Evolutionary conservation across 306 rosid species (phyloP), one percentile per base, ranked within the genome.

Genomic region (Hippophae gyantsensis): DNA sequence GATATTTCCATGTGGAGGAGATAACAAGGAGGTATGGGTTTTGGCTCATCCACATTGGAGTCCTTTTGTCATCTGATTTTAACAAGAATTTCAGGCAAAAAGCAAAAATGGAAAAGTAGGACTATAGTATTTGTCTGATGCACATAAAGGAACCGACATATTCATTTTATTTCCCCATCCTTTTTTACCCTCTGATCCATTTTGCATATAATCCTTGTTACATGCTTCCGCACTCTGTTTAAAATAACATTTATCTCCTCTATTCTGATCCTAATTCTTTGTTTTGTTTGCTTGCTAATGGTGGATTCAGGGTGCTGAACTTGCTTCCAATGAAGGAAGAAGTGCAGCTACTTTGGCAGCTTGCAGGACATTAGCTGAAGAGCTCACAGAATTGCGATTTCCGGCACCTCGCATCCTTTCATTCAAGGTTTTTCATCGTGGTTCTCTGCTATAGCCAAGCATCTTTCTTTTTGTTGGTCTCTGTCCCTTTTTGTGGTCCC

Each of bases 351-450:
- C 88, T 63, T 69, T 86, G 80, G 99, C 99, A 38, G 97, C 99
- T 51, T 93, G 99, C 79, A 80, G 97, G 75, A 93, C 99, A 62
- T 82, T 93, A 72, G 99, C 95, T 5, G 99, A 93, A 79, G 99
- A 93, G 74, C 79, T 88, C 52, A 92, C 86, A 3, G 97, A 92
- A 70, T 70, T 71, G 57, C 84, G 99, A 61, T 92, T 93, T 72
- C 99, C 97, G 43, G 99, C 99, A 62, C 99, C 99, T 45, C 89
- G 95, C 13, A 93, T 88, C 74, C 97, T 93, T 60, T 81, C 99
- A 13, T 93, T 93, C 65, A 93, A 86, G 97, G 99, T 90, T 59
- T 42, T 60, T 62, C 59, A 38, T 32, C 38, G 38, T 32, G 38
- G 56, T 48, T 42, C 27, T 12, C 43, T 18, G 27, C 32, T 8